Percentiles rank a stretch among this genome's conserved stretches.
phyloP scores from a whole-genome alignment of 352 stramenopile genomes.

The Phytophthora boehmeriae region DNA sequence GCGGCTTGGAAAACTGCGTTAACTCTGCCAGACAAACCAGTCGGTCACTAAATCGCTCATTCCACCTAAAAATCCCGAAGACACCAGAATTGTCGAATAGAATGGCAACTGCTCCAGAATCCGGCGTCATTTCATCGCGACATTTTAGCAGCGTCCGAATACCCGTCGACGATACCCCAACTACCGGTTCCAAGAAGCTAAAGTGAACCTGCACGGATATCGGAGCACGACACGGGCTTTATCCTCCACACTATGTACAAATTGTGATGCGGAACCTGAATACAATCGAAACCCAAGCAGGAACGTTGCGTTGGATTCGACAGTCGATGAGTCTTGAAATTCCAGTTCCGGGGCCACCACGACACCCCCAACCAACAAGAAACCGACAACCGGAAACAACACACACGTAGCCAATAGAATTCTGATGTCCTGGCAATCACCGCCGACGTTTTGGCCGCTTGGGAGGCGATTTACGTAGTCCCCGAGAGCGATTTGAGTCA shows the following conservation, averaged over 20 bases:
- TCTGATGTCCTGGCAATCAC: not conserved
- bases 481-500: constrained; percentile 45
- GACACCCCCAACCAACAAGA: constrained; percentile 48
- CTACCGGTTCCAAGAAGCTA: constrained; percentile 47
- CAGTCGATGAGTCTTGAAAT: constrained; percentile 10
- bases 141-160: constrained; percentile 25
- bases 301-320: constrained; percentile 10
- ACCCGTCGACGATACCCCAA: constrained; percentile 1
- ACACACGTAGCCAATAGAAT: constrained; percentile 40
- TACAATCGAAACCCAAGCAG: constrained; percentile 66
- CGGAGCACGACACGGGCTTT: not conserved
- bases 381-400: constrained; percentile 40
- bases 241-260: not conserved
- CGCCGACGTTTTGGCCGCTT: not conserved
- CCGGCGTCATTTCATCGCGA: constrained; percentile 23
- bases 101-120: constrained; percentile 43
- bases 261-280: constrained; percentile 13
- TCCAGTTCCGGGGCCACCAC: constrained; percentile 11
- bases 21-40: constrained; percentile 43
- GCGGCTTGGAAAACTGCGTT: constrained; percentile 8
- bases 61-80: constrained; percentile 58
- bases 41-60: constrained; percentile 61
- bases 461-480: constrained; percentile 25
- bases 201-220: constrained; percentile 44
- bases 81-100: constrained; percentile 27